These are phyloP conservation scores for Hemisphaericaspora xylofermentans DNA, from an alignment of 1,139 yeast genomes.

Conservation along the genomic window DNA sequence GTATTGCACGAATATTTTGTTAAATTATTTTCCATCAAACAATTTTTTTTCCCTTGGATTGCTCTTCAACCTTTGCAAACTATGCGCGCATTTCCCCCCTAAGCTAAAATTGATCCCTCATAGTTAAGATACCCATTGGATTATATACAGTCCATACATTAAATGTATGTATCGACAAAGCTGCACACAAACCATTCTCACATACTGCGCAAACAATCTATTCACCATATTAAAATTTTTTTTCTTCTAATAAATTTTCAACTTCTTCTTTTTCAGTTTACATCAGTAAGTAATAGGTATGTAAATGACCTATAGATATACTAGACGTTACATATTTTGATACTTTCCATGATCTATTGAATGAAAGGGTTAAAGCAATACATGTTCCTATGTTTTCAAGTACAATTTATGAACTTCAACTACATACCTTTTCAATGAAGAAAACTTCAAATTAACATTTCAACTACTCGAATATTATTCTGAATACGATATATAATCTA, in stretches of 20 bases:
- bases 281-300: slow-evolving; percentile 8
- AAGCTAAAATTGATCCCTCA: neutral
- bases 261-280: slow-evolving; percentile 3
- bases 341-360: neutral
- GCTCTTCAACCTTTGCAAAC: neutral
- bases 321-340: slow-evolving; percentile 1
- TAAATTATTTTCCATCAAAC: neutral
- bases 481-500: too few relatives aligned
- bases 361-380: neutral
- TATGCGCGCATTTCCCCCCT: neutral
- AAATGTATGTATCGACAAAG: neutral
- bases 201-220: neutral
- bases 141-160: slow-evolving; percentile 3
- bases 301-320: slow-evolving; percentile 5
- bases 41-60: neutral
- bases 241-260: slow-evolving; percentile 2
- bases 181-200: neutral
- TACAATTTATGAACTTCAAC: neutral
- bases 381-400: neutral
- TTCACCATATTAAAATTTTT: slow-evolving; percentile 3
- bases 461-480: neutral
- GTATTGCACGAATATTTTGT: slow-evolving; percentile 1
- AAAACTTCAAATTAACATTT: neutral
- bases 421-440: neutral
- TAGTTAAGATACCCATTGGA: neutral